Conservation (phyloP, 1,284 basidiomycete species). For the Sphaerobolus stellatus region DNA sequence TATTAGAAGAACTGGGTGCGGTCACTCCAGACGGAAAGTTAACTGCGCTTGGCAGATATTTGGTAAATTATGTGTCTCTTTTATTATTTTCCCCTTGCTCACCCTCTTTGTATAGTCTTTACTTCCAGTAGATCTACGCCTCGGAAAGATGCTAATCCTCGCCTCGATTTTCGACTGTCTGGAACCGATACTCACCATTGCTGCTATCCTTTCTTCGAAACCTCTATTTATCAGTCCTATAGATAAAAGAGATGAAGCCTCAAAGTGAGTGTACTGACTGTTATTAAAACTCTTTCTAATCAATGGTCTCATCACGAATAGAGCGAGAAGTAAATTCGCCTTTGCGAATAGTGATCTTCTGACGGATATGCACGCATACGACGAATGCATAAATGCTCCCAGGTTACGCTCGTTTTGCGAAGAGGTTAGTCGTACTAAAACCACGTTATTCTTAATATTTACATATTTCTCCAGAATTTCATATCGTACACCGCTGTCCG, state of each 20-base stretch:
- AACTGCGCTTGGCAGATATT: conserved; percentile 82
- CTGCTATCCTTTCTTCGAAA: conserved; percentile 84
- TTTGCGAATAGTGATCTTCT: conserved; percentile 83
- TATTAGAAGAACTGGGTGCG: conserved; percentile 79
- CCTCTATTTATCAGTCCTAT: conserved; percentile 81
- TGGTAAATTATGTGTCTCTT: conserved; percentile 43
- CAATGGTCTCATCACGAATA: no score
- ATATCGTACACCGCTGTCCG: conserved; percentile 74
- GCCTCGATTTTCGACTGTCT: conserved; percentile 80
- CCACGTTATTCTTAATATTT: conserved; percentile 1
- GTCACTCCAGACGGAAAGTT: conserved; percentile 62
- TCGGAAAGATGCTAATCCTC: conserved; percentile 90
- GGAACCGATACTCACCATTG: conserved; percentile 74
- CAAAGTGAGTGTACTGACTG: conserved; percentile 42
- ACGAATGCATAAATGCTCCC: conserved; percentile 53
- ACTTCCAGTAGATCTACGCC: conserved; percentile 85
- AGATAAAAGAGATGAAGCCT: conserved; percentile 81
- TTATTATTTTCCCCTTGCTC: conserved; percentile 11
- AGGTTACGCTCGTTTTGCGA: conserved; percentile 72
- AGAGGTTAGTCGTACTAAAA: conserved; percentile 46
- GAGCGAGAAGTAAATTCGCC: conserved; percentile 68
- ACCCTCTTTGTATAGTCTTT: conserved; percentile 51
- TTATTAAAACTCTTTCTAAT: conserved; percentile 6
- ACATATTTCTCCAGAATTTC: conserved; percentile 60
- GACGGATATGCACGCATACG: conserved; percentile 78